These are phyloP conservation scores for Themeda triandra DNA, from an alignment of 176 grass and related monocot species.

Conservation along the genomic window DNA sequence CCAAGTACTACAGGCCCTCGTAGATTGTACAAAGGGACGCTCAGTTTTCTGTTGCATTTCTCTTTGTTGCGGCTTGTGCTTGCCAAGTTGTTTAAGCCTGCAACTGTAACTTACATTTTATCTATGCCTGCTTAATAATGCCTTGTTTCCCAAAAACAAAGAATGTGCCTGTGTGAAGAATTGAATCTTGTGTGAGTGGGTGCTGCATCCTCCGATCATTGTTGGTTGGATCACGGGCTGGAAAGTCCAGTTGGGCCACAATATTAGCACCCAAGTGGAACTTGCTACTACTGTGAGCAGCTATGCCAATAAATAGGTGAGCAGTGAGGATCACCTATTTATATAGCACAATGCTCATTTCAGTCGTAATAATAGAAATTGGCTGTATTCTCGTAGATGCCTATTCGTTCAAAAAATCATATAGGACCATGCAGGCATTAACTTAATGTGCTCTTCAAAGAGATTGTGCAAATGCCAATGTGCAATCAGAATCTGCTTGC, in stretches of 20 bases:
- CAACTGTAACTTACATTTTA: constrained; percentile 34
- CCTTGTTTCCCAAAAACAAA: not conserved
- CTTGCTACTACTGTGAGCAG: too few species aligned
- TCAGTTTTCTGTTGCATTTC: not conserved
- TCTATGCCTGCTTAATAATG: constrained; percentile 22
- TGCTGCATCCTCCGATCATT: not conserved
- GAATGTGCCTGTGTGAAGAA: not conserved
- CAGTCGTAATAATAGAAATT: too few species aligned
- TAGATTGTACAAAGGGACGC: constrained; percentile 38
- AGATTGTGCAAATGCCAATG: not conserved
- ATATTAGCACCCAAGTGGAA: not conserved
- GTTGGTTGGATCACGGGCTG: not conserved
- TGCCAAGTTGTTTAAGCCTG: not conserved
- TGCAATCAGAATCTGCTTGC: not conserved
- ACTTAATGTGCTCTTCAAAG: too few species aligned
- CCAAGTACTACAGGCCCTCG: constrained; percentile 86
- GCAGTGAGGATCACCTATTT: too few species aligned
- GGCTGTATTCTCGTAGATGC: too few species aligned
- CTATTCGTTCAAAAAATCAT: too few species aligned
- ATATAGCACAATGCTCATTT: too few species aligned
- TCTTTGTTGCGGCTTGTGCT: not conserved
- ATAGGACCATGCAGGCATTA: too few species aligned
- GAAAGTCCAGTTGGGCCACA: not conserved
- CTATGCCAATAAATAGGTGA: too few species aligned
- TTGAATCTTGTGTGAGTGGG: not conserved